A percentile compares a stretch with the other conserved stretches of the same genome.
These are phyloP conservation scores for Abortiporus biennis DNA, from an alignment of 1,284 basidiomycete species.

Conservation along the genomic window DNA sequence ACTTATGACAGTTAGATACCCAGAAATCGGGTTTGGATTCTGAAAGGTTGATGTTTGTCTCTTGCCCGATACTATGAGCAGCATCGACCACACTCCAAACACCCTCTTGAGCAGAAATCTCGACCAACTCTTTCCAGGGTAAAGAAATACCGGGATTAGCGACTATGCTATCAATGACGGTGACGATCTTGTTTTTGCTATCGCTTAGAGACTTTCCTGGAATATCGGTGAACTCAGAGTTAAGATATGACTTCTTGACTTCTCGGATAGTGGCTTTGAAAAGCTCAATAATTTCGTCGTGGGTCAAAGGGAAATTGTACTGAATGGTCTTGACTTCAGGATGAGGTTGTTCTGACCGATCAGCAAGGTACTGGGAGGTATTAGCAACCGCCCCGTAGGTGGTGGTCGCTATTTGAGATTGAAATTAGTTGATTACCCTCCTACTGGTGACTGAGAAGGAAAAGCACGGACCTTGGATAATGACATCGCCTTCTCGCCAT, in stretches of 20 bases:
- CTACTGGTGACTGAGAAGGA: background rate
- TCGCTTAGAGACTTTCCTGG: slow-evolving; percentile 9
- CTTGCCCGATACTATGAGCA: slow-evolving; percentile 74
- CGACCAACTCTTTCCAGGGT: slow-evolving; percentile 78
- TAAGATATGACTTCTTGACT: slow-evolving; percentile 28
- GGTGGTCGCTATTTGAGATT: slow-evolving; percentile 15
- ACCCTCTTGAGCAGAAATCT: slow-evolving; percentile 62
- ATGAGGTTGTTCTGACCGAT: slow-evolving; percentile 28
- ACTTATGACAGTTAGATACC: slow-evolving; percentile 83
- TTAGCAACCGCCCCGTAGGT: slow-evolving; percentile 61
- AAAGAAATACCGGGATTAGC: slow-evolving; percentile 66
- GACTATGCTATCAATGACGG: slow-evolving; percentile 71
- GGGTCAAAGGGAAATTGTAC: slow-evolving; percentile 47
- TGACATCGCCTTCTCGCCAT: slow-evolving; percentile 44
- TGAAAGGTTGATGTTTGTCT: slow-evolving; percentile 52
- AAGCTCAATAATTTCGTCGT: slow-evolving; percentile 46
- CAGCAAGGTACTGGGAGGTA: slow-evolving; percentile 54
- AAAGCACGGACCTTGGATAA: slow-evolving; percentile 35
- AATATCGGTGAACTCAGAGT: slow-evolving; percentile 18
- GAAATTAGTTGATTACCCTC: background rate
- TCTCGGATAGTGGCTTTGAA: slow-evolving; percentile 40
- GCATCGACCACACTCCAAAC: slow-evolving; percentile 75
- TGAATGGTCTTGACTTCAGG: slow-evolving; percentile 13
- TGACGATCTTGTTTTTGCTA: slow-evolving; percentile 49
- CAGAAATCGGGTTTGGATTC: slow-evolving; percentile 71